Base-by-base conservation (phyloP, 345 rosid species). In the Salix exigua region DNA sequence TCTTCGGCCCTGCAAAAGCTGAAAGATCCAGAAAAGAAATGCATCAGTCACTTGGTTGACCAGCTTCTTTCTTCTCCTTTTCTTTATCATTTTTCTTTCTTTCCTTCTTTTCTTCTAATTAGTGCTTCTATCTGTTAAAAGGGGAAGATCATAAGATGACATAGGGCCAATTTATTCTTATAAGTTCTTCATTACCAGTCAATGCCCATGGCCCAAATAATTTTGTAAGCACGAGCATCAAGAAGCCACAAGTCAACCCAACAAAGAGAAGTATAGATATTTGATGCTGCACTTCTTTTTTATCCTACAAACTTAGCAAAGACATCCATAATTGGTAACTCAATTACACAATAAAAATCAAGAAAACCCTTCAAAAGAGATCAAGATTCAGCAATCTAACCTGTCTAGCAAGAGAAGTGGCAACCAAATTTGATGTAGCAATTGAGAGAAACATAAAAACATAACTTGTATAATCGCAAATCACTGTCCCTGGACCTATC, bases 271-370 rank as follows among this genome's bases (percentile, higher is more conserved):
- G 25, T 74, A 87, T 68, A 9, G 98, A 93, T 74, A 93, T 82
- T 69, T 90, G 94, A 81, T 93, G 94, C 72, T 91, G 97, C 21
- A 87, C 96, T 75, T 86, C 91, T 66, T 88, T 73, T 84, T 89
- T 86, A 78, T 88, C 91, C 91, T 91, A 87, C 78, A 71, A 31
- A 53, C 37, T 48, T 48, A 48, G 21, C 21, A 48, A 48, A 17
- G 53, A 48, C 53, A 48, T 17, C 21, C 2, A 48, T 48, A 16
- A 48, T 2, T 48, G 19, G 19, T 1, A 48, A 48, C 19, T 16
- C 7, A 48, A 12, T 3, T 13, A 48, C 5, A 16, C 17, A 48
- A 48, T 35, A 63, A 60, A 60, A 60, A 19, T 58, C 14, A 58
- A 58, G 63, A 60, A 60, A 60, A 60, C 12, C 64, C 3, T 19